Percentiles rank a stretch among this genome's conserved stretches.
phyloP scores from a whole-genome alignment of 176 grass and related monocot genomes.

The Typha latifolia region DNA sequence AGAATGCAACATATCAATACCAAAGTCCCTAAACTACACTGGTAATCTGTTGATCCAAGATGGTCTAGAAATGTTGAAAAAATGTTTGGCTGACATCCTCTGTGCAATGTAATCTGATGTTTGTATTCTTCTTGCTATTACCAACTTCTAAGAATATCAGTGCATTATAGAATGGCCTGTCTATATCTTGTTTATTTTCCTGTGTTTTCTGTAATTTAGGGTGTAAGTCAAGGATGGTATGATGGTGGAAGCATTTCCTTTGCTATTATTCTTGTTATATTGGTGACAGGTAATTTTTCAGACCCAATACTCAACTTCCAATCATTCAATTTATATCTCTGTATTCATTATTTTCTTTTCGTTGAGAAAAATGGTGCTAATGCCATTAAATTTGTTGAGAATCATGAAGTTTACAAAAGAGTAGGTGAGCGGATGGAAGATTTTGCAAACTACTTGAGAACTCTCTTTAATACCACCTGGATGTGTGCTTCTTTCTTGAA shows the following conservation, averaged over 20 bases:
- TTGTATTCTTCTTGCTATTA: not conserved
- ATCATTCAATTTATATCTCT: not conserved
- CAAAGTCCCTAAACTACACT: too few relatives aligned
- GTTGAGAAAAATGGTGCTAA: too few relatives aligned
- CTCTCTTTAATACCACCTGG: too few relatives aligned
- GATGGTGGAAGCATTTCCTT: constrained; percentile 98
- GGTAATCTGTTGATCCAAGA: not conserved
- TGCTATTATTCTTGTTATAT: constrained; percentile 90
- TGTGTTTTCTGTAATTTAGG: constrained; percentile 29
- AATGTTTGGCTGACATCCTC: not conserved
- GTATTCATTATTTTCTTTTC: not conserved
- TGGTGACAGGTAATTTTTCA: constrained; percentile 71
- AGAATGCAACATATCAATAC: too few relatives aligned
- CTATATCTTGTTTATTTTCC: not conserved
- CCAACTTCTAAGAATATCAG: constrained; percentile 6
- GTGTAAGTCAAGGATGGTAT: constrained; percentile 88
- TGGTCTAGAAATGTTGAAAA: not conserved
- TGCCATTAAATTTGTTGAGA: too few relatives aligned
- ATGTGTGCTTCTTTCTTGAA: too few relatives aligned
- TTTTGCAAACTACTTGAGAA: too few relatives aligned
- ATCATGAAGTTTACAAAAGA: too few relatives aligned
- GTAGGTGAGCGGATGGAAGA: too few relatives aligned
- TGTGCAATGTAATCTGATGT: not conserved
- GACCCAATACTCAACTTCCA: constrained; percentile 9
- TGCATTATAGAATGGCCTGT: not conserved